Evolutionary conservation across 169 alveolate species (phyloP), one percentile per base, ranked within the genome.

Genomic region (Eimeria nieschulzi): DNA sequence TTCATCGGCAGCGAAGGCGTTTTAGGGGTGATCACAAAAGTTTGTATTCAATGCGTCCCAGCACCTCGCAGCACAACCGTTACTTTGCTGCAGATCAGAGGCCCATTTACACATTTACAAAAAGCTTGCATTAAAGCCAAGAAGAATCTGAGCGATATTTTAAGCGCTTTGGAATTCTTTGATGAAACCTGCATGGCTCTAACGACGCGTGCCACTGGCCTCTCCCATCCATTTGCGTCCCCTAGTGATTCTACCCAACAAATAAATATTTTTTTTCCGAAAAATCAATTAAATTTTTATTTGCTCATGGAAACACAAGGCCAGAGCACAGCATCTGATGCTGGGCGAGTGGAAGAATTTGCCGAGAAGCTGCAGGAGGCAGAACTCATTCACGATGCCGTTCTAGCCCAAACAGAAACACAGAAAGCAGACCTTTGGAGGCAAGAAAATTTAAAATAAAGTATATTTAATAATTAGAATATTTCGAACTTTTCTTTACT

Each of bases 1-100:
- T 96, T 97, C 61, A 95, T 97, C 63, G 98, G 98, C 53, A 90
- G 97, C 19, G 98, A 97, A 91, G 98, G 98, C 25, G 96, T 96
- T 10, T 85, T 97, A 59, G 98, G 98, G 9, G 91, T 96, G 17
- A 94, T 97, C 21, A 96, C 98, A 26, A 93, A 96, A 71, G 94
- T 94, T 2, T 95, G 96, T 63, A 83, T 97, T 23, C 56, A 64
- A 10, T 84, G 71, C 78, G 82, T 61, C 54, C 59, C 46, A 7
- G 61, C 85, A 33, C 91, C 91, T 26, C 54, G 19, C n/a, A 15
- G 19, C 25, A 12, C 54, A 19, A 12, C 66, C 56, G 71, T 70
- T 17, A 23, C 87, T 33, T 39, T 84, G 91, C 33, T 96, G 19
- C 91, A 94, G 7, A 68, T 90, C 15, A 90, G 13, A 13, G 64